Percentiles rank a stretch among this genome's conserved stretches.
These are phyloP conservation scores for Aspergillus biplanus DNA, from an alignment of 495 filamentous ascomycete genomes.

Conservation along the genomic window DNA sequence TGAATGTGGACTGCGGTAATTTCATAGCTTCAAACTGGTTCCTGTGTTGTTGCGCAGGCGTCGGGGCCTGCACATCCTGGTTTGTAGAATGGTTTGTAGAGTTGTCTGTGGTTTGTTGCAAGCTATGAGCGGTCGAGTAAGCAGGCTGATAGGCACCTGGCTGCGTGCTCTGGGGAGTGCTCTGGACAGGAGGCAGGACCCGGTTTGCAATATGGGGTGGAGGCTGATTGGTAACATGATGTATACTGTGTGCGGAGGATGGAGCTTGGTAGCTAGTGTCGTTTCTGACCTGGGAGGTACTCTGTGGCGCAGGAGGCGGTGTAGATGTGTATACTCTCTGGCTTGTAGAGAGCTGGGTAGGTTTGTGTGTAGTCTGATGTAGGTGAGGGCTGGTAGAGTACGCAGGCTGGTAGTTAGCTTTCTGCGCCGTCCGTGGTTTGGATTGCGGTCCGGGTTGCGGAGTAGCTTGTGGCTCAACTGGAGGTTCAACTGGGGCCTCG, in stretches of 20 bases:
- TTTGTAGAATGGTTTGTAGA: neutral
- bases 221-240: neutral
- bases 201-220: no score
- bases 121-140: no score
- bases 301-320: neutral
- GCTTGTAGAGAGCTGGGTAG: neutral
- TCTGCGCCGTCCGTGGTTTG: neutral
- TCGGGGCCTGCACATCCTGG: neutral
- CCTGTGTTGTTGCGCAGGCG: neutral
- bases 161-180: no score
- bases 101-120: neutral
- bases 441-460: neutral
- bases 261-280: neutral
- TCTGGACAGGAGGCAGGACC: no score
- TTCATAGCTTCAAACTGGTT: neutral
- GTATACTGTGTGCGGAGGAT: neutral
- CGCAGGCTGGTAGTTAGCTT: neutral
- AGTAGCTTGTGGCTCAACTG: constrained; percentile 3
- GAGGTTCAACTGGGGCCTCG: constrained; percentile 8
- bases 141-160: no score
- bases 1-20: neutral
- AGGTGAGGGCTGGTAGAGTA: neutral
- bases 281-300: neutral
- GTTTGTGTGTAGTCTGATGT: neutral
- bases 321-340: neutral